These are phyloP conservation scores for Zoysia pacifica DNA, from an alignment of 176 grass and related monocot genomes.

Conservation along the genomic window DNA sequence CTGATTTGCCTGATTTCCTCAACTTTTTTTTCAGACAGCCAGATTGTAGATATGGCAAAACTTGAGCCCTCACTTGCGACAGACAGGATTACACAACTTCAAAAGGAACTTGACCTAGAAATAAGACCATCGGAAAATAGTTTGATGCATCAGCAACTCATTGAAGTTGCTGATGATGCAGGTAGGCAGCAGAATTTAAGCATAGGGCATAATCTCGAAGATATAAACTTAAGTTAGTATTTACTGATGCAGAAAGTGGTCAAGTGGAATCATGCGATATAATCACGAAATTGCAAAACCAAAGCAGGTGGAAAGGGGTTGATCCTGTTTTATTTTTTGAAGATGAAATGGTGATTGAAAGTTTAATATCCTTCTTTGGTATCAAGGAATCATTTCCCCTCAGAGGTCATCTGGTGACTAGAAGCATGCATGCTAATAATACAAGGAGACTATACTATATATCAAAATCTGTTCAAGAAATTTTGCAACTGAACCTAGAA, in stretches of 20 bases:
- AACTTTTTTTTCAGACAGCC: constrained; percentile 43
- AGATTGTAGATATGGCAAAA: constrained; percentile 36
- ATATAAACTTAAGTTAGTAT: constrained; percentile 30
- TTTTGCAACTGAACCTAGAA: constrained; percentile 66
- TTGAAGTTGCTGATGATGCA: constrained; percentile 34
- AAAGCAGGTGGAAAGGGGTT: constrained; percentile 71
- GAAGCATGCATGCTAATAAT: constrained; percentile 68
- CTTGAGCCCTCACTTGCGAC: constrained; percentile 16
- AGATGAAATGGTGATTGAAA: constrained; percentile 57
- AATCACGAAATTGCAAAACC: constrained; percentile 35
- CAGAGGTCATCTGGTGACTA: constrained; percentile 65
- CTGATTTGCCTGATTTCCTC: constrained; percentile 10
- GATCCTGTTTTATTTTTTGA: constrained; percentile 84
- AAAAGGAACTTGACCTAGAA: constrained; percentile 39
- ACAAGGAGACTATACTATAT: constrained; percentile 88
- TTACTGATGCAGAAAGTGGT: constrained; percentile 38
- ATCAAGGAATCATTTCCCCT: constrained; percentile 70
- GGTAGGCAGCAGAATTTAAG: constrained; percentile 26
- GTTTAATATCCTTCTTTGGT: constrained; percentile 74
- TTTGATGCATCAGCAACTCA: constrained; percentile 12
- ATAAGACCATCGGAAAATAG: constrained; percentile 33
- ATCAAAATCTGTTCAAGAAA: constrained; percentile 72
- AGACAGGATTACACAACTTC: constrained; percentile 23
- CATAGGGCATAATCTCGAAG: constrained; percentile 13
- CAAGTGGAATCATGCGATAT: constrained; percentile 31